Evolutionary conservation across 331 rosid genomes (phyloP).

Genomic region (Malus hybrid): DNA sequence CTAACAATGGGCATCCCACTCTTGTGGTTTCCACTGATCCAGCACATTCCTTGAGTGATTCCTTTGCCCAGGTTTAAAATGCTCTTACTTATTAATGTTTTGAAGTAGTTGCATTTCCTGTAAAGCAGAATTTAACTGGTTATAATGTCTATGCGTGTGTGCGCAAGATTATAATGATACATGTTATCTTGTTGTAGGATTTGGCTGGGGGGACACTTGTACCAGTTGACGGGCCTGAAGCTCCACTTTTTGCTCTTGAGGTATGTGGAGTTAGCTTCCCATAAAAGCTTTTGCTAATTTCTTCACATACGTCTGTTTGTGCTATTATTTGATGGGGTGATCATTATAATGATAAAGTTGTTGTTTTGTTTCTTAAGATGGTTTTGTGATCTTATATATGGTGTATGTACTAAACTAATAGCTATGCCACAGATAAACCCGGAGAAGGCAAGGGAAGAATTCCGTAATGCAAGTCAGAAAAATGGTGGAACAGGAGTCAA

Average conservation of each 20-base stretch:
- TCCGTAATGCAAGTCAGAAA: slow-evolving; percentile 43
- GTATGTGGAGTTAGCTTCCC: slow-evolving; percentile 34
- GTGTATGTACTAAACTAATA: slow-evolving; percentile 27
- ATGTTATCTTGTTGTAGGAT: slow-evolving; percentile 39
- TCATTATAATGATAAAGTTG: neutral
- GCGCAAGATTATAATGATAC: neutral
- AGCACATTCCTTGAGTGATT: slow-evolving; percentile 96
- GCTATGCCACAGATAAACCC: slow-evolving; percentile 72
- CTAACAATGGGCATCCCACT: slow-evolving; percentile 93
- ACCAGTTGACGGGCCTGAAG: slow-evolving; percentile 91
- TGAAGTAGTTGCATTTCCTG: neutral
- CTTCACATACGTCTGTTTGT: neutral
- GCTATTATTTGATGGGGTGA: neutral
- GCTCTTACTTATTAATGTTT: neutral
- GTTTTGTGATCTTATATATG: neutral
- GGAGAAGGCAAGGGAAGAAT: slow-evolving; percentile 91
- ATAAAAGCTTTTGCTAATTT: neutral
- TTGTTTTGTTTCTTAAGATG: neutral
- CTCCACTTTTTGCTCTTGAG: slow-evolving; percentile 94
- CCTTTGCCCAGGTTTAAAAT: slow-evolving; percentile 87
- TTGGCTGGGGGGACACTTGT: slow-evolving; percentile 78
- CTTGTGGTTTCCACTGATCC: slow-evolving; percentile 99
- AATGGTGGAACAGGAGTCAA: slow-evolving; percentile 84
- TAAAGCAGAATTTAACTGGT: neutral
- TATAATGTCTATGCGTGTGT: neutral